Evolutionary conservation across 163 green algal species (phyloP).

Genomic region (Chlamydomonas reinhardtii): DNA sequence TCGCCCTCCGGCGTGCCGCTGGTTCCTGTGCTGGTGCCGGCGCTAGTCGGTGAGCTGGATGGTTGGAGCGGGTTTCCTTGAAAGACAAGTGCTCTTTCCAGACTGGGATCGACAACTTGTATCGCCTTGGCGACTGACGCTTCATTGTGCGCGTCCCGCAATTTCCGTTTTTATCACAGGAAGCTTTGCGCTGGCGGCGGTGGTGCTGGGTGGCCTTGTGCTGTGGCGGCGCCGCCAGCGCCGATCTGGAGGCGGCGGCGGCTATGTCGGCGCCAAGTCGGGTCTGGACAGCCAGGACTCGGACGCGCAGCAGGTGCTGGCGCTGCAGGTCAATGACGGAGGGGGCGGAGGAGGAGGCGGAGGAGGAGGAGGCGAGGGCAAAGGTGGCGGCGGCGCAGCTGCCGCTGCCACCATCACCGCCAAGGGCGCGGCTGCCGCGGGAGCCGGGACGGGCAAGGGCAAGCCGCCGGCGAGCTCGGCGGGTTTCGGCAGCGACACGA

Average conservation of each 20-base stretch:
- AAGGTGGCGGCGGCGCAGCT: rapidly evolving
- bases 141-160: no score
- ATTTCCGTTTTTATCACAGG: no score
- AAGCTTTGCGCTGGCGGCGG: neutral
- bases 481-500: neutral
- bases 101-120: neutral
- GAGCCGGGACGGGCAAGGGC: no score
- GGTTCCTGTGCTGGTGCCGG: slow-evolving; percentile 4
- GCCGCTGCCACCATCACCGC: no score
- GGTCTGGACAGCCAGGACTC: neutral
- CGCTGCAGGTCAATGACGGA: no score
- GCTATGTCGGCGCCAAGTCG: neutral
- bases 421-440: no score
- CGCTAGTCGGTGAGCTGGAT: slow-evolving; percentile 2
- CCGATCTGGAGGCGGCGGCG: neutral
- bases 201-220: slow-evolving; percentile 5
- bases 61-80: no score
- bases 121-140: no score
- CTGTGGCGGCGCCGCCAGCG: slow-evolving; percentile 7
- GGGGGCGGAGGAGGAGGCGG: neutral
- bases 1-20: neutral
- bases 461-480: no score
- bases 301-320: neutral
- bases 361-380: no score
- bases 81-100: no score